A percentile compares a stretch with the other conserved stretches of the same genome.
phyloP scores from a whole-genome alignment of 2,329 filamentous ascomycete species.

The Fusarium humuli region DNA sequence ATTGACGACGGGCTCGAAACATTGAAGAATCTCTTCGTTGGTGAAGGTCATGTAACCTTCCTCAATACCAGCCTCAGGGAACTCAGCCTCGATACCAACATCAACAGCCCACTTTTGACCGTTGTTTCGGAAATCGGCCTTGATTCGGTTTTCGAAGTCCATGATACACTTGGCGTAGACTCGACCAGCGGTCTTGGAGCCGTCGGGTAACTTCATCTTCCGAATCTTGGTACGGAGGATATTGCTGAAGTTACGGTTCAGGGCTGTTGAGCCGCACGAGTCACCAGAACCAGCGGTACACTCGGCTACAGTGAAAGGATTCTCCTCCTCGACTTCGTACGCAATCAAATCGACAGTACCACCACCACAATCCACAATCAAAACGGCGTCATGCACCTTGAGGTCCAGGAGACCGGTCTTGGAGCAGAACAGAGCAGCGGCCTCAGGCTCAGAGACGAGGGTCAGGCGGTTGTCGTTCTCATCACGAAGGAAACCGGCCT shows the following conservation, averaged over 20 bases:
- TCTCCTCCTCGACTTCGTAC: conserved; percentile 98
- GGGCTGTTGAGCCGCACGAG: conserved; percentile 96
- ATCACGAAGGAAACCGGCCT: conserved; percentile 95
- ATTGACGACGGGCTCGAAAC: conserved; percentile 98
- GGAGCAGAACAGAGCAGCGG: conserved; percentile 95
- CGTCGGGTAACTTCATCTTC: conserved; percentile 98
- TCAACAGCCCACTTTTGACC: conserved; percentile 99
- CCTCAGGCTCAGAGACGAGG: conserved; percentile 94
- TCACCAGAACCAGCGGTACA: conserved; percentile 98
- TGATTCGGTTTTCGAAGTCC: conserved; percentile 99
- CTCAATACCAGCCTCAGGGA: conserved; percentile 96
- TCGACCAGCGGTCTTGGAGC: conserved; percentile 95
- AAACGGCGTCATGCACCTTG: conserved; percentile 97
- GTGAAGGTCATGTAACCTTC: conserved; percentile 99
- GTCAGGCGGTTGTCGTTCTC: conserved; percentile 98
- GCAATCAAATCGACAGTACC: conserved; percentile 99
- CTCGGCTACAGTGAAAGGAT: conserved; percentile 95
- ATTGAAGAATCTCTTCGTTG: conserved; percentile 98
- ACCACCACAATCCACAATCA: conserved; percentile 98
- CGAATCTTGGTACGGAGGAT: conserved; percentile 97
- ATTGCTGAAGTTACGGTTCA: conserved; percentile 98
- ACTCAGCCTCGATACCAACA: conserved; percentile 97
- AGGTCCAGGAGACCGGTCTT: conserved; percentile 96
- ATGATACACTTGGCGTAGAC: conserved; percentile 99
- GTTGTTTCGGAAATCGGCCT: conserved; percentile 99